These are phyloP conservation scores for Irpex sp. DNA, from an alignment of 1,284 basidiomycete genomes.

Conservation along the genomic window DNA sequence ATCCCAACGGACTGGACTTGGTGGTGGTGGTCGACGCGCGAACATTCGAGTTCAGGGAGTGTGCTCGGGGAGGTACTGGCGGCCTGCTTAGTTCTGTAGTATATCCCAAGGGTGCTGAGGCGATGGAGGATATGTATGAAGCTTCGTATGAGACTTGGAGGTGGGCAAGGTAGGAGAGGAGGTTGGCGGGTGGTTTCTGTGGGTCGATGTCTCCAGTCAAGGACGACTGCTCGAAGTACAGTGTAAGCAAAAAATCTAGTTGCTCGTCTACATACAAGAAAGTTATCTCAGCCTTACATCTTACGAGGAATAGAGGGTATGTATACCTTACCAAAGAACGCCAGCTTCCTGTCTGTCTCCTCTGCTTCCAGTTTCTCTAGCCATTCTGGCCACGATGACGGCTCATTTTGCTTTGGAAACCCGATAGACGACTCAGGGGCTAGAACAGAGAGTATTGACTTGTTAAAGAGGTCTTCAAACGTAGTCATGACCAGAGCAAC, in stretches of 20 bases:
- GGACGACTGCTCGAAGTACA: conserved; percentile 29
- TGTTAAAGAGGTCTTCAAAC: conserved; percentile 65
- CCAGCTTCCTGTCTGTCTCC: conserved; percentile 40
- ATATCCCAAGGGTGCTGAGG: conserved; percentile 11
- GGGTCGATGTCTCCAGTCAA: conserved; percentile 28
- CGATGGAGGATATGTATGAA: conserved; percentile 64
- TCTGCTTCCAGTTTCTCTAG: conserved; percentile 33
- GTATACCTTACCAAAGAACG: conserved; percentile 67
- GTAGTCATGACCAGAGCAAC: conserved; percentile 13
- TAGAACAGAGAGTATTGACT: conserved; percentile 57
- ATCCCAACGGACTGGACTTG: conserved; percentile 26
- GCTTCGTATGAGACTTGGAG: conserved; percentile 79
- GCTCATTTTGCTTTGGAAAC: conserved; percentile 44
- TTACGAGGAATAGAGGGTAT: background rate
- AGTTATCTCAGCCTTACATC: no score
- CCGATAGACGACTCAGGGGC: conserved; percentile 64
- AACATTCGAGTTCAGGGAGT: conserved; percentile 17
- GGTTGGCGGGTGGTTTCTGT: conserved; percentile 44
- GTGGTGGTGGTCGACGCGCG: conserved; percentile 13
- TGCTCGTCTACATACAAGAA: conserved; percentile 54
- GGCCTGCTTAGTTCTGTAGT: conserved; percentile 14
- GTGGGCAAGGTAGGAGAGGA: conserved; percentile 67
- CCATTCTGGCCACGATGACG: conserved; percentile 47
- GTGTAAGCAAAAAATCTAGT: conserved; percentile 61
- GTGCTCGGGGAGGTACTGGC: conserved; percentile 24